Conservation (phyloP, 2,329 filamentous ascomycete species). For the Fonsecaea multimorphosa region DNA sequence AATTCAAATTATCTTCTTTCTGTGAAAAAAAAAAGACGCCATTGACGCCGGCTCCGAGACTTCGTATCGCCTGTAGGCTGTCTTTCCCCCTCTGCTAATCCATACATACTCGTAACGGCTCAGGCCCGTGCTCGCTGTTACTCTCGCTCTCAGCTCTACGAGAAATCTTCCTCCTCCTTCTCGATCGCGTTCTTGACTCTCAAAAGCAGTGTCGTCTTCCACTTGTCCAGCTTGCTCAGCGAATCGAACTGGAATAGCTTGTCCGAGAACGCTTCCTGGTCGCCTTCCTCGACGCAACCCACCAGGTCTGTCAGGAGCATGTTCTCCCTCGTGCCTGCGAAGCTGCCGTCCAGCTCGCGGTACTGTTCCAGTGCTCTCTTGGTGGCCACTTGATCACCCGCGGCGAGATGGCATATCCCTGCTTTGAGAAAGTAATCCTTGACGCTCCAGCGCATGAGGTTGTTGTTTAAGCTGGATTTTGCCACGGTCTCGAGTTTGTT, state of each 20-base stretch:
- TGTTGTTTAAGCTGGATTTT: slow-evolving; percentile 78
- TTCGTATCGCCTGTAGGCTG: neutral
- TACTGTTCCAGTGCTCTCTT: slow-evolving; percentile 83
- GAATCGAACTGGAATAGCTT: slow-evolving; percentile 90
- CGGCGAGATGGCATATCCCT: slow-evolving; percentile 83
- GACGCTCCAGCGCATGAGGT: slow-evolving; percentile 89
- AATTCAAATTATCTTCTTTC: too few relatives aligned
- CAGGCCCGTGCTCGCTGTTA: too few relatives aligned
- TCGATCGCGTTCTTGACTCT: slow-evolving; percentile 85
- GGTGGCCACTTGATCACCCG: slow-evolving; percentile 76
- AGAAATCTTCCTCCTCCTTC: slow-evolving; percentile 71
- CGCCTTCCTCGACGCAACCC: slow-evolving; percentile 75
- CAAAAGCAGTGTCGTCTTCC: slow-evolving; percentile 88
- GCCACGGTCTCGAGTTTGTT: slow-evolving; percentile 85
- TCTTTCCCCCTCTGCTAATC: too few relatives aligned
- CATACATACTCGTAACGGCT: too few relatives aligned
- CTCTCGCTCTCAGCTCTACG: slow-evolving; percentile 49
- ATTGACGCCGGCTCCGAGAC: neutral
- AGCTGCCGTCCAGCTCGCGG: slow-evolving; percentile 77
- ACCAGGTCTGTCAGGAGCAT: slow-evolving; percentile 79
- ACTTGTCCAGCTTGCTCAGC: slow-evolving; percentile 92
- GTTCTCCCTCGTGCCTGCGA: slow-evolving; percentile 77
- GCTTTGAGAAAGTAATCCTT: slow-evolving; percentile 97
- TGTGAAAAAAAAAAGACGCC: too few relatives aligned
- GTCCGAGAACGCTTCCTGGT: slow-evolving; percentile 82